These are phyloP conservation scores for Pulicaria dysenterica DNA, from an alignment of 129 eudicot genomes.

Conservation along the genomic window DNA sequence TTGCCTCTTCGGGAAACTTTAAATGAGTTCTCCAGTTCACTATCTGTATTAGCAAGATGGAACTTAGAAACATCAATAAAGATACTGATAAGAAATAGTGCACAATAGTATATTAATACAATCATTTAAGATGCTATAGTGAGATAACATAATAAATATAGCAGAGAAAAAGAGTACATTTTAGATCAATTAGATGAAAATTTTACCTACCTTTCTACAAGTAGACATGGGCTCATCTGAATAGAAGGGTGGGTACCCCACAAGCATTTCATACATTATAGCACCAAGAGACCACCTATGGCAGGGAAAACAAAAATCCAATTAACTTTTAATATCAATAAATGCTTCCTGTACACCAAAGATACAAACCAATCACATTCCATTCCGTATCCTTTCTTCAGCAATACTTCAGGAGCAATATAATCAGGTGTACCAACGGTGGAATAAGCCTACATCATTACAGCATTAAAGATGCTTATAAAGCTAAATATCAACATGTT, in stretches of 20 bases:
- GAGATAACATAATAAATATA: not conserved
- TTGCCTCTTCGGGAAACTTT: conserved; percentile 98
- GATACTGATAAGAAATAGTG: not conserved
- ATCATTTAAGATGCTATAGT: conserved; percentile 14
- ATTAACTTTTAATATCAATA: conserved; percentile 1
- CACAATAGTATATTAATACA: not conserved
- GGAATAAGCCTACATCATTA: conserved; percentile 80
- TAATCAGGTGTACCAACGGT: conserved; percentile 99
- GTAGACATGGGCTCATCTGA: conserved; percentile 99
- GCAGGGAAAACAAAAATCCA: conserved; percentile 15
- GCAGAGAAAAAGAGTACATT: too few relatives aligned
- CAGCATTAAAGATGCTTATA: conserved; percentile 10
- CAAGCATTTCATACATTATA: conserved; percentile 99
- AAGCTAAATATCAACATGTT: not conserved
- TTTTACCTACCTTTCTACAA: conserved; percentile 95
- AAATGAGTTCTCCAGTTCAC: conserved; percentile 98
- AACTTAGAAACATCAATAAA: conserved; percentile 4
- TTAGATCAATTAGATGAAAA: not conserved
- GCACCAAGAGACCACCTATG: conserved; percentile 99
- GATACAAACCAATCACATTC: conserved; percentile 96
- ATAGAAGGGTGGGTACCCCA: conserved; percentile 97
- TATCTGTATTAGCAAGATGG: conserved; percentile 51
- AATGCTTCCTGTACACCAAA: conserved; percentile 1
- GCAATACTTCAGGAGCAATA: conserved; percentile 96
- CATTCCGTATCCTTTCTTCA: conserved; percentile 98